These are phyloP conservation scores for Plectosphaerella cucumerina DNA, from an alignment of 2,329 filamentous ascomycete genomes.

Conservation along the genomic window DNA sequence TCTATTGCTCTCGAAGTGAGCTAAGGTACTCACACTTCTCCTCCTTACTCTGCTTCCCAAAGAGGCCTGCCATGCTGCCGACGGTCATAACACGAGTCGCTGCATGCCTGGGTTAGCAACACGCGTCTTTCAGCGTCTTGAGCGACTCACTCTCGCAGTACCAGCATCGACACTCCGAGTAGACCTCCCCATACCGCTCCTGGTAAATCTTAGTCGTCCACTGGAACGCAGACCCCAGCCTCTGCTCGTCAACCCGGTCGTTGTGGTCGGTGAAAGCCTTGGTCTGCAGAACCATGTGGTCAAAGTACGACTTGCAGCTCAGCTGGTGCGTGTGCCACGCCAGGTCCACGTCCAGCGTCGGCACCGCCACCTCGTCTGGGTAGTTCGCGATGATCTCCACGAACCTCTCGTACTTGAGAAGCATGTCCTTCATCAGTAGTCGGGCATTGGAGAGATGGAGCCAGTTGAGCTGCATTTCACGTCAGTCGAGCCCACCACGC, in stretches of 20 bases:
- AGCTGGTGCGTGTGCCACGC: conserved; percentile 76
- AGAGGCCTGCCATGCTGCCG: conserved; percentile 24
- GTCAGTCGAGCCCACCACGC: not conserved
- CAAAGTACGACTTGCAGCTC: conserved; percentile 54
- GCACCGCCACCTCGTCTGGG: conserved; percentile 47
- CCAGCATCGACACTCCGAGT: conserved; percentile 72
- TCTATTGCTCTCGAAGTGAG: too few species aligned
- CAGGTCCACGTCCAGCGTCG: conserved; percentile 65
- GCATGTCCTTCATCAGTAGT: conserved; percentile 54
- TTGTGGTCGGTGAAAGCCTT: conserved; percentile 69
- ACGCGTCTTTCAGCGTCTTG: not conserved
- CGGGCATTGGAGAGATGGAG: conserved; percentile 59
- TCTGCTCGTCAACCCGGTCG: conserved; percentile 72
- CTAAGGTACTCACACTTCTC: conserved; percentile 33
- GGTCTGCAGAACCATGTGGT: conserved; percentile 42
- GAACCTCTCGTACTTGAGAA: conserved; percentile 59
- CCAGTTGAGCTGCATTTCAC: conserved; percentile 56
- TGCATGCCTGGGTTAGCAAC: not conserved
- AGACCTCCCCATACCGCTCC: conserved; percentile 56
- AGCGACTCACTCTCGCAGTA: conserved; percentile 60
- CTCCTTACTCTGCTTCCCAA: conserved; percentile 35
- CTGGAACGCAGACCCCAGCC: conserved; percentile 59
- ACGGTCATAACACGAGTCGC: not conserved
- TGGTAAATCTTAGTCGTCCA: conserved; percentile 67
- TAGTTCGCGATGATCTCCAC: conserved; percentile 47